Evolutionary conservation across 2,329 filamentous ascomycete genomes (phyloP).

Genomic region (Colletotrichum camelliae): DNA sequence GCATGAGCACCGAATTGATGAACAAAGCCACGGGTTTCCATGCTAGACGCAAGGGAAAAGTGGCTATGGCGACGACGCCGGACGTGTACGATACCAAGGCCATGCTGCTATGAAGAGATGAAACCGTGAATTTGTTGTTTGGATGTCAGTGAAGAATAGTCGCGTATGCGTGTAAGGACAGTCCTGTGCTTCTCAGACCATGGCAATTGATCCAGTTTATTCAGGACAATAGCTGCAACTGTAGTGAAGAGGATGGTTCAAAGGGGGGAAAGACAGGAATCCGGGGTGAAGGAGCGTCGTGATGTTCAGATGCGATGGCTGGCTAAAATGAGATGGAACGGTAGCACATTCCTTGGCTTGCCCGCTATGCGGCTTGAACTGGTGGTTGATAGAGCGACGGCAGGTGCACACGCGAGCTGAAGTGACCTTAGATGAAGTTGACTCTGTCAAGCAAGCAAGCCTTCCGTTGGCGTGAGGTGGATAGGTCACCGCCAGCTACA

Average conservation of each 20-base stretch:
- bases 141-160: not conserved
- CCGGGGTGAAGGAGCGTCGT: not conserved
- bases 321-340: not conserved
- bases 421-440: not conserved
- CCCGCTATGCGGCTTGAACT: not conserved
- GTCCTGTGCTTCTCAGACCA: not conserved
- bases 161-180: not conserved
- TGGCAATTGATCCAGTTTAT: not conserved
- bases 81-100: slow-evolving; percentile 3
- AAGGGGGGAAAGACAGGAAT: not conserved
- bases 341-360: not conserved
- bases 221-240: not conserved
- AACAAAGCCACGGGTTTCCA: slow-evolving; percentile 31
- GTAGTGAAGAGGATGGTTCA: not conserved
- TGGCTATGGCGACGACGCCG: slow-evolving; percentile 22
- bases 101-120: not conserved
- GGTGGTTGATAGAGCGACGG: not conserved
- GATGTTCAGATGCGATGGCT: not conserved
- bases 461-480: not conserved
- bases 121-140: not conserved
- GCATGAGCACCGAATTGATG: slow-evolving; percentile 29
- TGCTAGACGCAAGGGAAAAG: slow-evolving; percentile 35
- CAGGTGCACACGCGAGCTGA: not conserved
- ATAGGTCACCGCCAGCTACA: not conserved
- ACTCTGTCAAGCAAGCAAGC: not conserved